Conservation (phyloP, 257 asterid genomes). For the Craterostigma plantagineum region DNA sequence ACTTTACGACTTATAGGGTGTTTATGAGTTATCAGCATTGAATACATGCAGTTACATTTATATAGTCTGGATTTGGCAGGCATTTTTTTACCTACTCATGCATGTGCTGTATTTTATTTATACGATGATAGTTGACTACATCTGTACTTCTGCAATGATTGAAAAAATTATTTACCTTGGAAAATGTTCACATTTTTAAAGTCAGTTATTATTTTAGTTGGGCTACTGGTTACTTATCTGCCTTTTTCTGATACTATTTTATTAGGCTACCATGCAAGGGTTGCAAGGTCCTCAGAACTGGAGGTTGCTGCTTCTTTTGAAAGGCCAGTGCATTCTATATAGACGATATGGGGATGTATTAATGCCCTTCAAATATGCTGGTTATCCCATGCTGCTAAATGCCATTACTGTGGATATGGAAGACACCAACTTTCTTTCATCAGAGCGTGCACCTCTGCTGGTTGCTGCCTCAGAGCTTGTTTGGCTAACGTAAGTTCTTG, state of each 20-base stretch:
- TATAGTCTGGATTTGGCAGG: too few relatives aligned
- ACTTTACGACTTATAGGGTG: too few relatives aligned
- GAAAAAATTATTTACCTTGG: too few relatives aligned
- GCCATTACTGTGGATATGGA: conserved; percentile 83
- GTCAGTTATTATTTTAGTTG: too few relatives aligned
- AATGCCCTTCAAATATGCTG: conserved; percentile 95
- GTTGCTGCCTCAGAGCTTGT: conserved; percentile 93
- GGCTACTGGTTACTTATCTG: too few relatives aligned
- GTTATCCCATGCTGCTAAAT: conserved; percentile 89
- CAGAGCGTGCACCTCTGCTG: conserved; percentile 82
- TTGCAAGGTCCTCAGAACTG: conserved; percentile 94
- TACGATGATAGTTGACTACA: too few relatives aligned
- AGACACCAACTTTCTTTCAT: conserved; percentile 80
- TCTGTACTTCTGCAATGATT: too few relatives aligned
- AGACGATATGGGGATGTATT: conserved; percentile 73
- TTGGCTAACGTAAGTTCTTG: conserved; percentile 71
- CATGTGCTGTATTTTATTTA: too few relatives aligned
- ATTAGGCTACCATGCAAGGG: conserved; percentile 93
- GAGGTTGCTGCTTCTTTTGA: conserved; percentile 78
- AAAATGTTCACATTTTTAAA: too few relatives aligned
- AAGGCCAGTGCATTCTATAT: conserved; percentile 89
- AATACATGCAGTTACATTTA: too few relatives aligned
- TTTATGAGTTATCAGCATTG: too few relatives aligned
- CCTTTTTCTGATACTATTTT: background rate
- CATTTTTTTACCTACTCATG: too few relatives aligned